A percentile compares a stretch with the other conserved stretches of the same genome.
These are phyloP conservation scores for Ustilago sp. DNA, from an alignment of 1,284 basidiomycete species.

Conservation along the genomic window DNA sequence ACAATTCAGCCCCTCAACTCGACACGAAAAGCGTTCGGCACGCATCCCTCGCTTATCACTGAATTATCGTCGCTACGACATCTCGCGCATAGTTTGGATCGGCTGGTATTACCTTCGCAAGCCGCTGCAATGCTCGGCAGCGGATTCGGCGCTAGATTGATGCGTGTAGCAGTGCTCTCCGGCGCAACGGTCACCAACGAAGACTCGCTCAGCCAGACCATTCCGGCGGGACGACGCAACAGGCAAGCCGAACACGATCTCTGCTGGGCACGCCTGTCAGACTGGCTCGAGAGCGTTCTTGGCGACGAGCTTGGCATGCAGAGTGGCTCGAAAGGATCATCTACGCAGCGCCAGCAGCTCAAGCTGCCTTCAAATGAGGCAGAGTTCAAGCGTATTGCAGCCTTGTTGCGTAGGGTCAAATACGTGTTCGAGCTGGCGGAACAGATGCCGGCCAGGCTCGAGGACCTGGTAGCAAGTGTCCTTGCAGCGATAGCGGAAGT, in stretches of 20 bases:
- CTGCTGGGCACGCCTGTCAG: constrained; percentile 47
- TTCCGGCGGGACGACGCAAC: constrained; percentile 23
- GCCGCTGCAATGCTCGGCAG: constrained; percentile 48
- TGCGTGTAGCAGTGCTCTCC: constrained; percentile 47
- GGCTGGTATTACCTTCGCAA: constrained; percentile 50
- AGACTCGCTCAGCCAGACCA: constrained; percentile 46
- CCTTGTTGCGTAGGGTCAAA: constrained; percentile 25
- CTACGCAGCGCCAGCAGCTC: constrained; percentile 11
- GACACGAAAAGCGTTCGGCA: constrained; percentile 41
- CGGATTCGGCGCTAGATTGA: constrained; percentile 39
- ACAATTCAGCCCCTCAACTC: constrained; percentile 48
- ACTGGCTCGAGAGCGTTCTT: constrained; percentile 53
- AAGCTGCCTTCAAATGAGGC: constrained; percentile 30
- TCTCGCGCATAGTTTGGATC: constrained; percentile 48
- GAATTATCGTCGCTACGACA: constrained; percentile 54
- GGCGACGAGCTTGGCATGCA: constrained; percentile 47
- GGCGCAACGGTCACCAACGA: constrained; percentile 50
- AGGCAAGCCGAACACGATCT: constrained; percentile 38
- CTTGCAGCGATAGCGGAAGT: constrained; percentile 30
- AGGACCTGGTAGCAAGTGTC: constrained; percentile 25
- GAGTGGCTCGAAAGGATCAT: not conserved
- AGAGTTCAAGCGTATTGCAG: constrained; percentile 31
- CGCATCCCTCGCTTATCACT: constrained; percentile 42
- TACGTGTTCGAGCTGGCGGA: constrained; percentile 36
- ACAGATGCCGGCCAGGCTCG: constrained; percentile 39